These are phyloP conservation scores for Metschnikowia borealis DNA, from an alignment of 805 yeast species.

Conservation along the genomic window DNA sequence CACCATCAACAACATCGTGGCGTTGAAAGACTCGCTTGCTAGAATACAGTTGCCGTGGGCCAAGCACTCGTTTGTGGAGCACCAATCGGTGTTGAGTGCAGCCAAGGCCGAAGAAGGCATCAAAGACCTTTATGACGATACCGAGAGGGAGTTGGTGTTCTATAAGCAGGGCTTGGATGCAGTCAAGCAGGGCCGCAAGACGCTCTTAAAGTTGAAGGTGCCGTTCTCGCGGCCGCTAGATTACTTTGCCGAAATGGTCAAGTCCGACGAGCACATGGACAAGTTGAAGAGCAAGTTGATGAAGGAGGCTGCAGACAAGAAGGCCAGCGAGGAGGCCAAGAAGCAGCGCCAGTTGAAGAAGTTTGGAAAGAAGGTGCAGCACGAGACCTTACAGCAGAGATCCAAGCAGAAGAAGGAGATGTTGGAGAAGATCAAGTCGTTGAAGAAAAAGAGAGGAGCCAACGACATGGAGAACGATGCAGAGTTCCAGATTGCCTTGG, in stretches of 20 bases:
- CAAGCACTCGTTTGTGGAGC: slow-evolving; percentile 76
- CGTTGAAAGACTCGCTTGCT: slow-evolving; percentile 65
- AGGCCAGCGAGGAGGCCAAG: slow-evolving; percentile 89
- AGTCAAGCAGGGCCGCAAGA: slow-evolving; percentile 64
- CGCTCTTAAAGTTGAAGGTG: slow-evolving; percentile 63
- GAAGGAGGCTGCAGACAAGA: slow-evolving; percentile 76
- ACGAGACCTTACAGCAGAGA: slow-evolving; percentile 88
- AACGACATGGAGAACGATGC: slow-evolving; percentile 69
- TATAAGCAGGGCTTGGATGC: slow-evolving; percentile 92
- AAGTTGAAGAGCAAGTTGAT: slow-evolving; percentile 77
- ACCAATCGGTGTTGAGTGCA: slow-evolving; percentile 64
- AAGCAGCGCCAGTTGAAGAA: slow-evolving; percentile 93
- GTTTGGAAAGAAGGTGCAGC: slow-evolving; percentile 95
- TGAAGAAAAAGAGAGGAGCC: slow-evolving; percentile 81
- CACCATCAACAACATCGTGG: slow-evolving; percentile 84
- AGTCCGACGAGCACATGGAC: slow-evolving; percentile 97
- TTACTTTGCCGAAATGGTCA: slow-evolving; percentile 97
- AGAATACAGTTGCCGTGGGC: slow-evolving; percentile 64
- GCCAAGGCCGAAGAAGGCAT: slow-evolving; percentile 60
- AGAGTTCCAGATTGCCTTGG: slow-evolving; percentile 82
- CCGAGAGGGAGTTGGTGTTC: slow-evolving; percentile 92
- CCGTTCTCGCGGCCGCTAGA: slow-evolving; percentile 93
- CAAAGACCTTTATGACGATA: slow-evolving; percentile 89
- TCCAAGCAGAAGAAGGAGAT: slow-evolving; percentile 90
- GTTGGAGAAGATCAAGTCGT: slow-evolving; percentile 82